These are phyloP conservation scores for Roridomyces roridus DNA, from an alignment of 768 basidiomycete species.

Conservation along the genomic window DNA sequence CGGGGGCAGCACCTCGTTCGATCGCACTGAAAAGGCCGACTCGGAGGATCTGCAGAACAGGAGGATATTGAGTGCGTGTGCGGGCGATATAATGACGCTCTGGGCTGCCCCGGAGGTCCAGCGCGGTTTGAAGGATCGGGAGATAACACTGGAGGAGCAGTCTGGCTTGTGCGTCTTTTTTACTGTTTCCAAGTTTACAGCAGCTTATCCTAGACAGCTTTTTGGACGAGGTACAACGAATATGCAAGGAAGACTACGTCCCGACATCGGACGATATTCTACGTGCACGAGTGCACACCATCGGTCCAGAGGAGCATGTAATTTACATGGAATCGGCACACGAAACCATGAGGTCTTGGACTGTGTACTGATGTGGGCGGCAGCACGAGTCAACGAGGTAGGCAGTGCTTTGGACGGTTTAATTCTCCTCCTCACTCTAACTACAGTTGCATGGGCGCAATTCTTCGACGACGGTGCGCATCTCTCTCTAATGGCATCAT, in stretches of 20 bases:
- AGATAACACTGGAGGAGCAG: slow-evolving; percentile 59
- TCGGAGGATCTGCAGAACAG: slow-evolving; percentile 48
- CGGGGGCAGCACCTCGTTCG: slow-evolving; percentile 27
- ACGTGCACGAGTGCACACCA: slow-evolving; percentile 65
- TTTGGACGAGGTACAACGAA: slow-evolving; percentile 57
- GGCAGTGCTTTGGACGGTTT: slow-evolving; percentile 10
- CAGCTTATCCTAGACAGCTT: slow-evolving; percentile 48
- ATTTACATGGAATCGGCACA: slow-evolving; percentile 52
- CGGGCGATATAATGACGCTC: slow-evolving; percentile 57
- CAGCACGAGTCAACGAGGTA: slow-evolving; percentile 60
- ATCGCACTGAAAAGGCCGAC: slow-evolving; percentile 20
- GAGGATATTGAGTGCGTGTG: slow-evolving; percentile 58
- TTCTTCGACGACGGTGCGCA: slow-evolving; percentile 70
- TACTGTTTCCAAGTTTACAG: neutral
- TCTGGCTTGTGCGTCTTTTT: slow-evolving; percentile 61
- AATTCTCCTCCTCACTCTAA: neutral
- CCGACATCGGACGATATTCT: slow-evolving; percentile 69
- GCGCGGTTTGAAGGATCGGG: slow-evolving; percentile 44
- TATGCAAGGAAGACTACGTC: slow-evolving; percentile 55
- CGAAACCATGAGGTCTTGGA: slow-evolving; percentile 55
- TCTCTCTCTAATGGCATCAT: slow-evolving; percentile 14
- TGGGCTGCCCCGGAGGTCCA: slow-evolving; percentile 58
- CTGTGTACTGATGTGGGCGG: slow-evolving; percentile 76
- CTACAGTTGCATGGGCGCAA: slow-evolving; percentile 66
- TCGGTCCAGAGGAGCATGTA: slow-evolving; percentile 69